These are phyloP conservation scores for Prunus mira DNA, from an alignment of 306 rosid species.

Conservation along the genomic window DNA sequence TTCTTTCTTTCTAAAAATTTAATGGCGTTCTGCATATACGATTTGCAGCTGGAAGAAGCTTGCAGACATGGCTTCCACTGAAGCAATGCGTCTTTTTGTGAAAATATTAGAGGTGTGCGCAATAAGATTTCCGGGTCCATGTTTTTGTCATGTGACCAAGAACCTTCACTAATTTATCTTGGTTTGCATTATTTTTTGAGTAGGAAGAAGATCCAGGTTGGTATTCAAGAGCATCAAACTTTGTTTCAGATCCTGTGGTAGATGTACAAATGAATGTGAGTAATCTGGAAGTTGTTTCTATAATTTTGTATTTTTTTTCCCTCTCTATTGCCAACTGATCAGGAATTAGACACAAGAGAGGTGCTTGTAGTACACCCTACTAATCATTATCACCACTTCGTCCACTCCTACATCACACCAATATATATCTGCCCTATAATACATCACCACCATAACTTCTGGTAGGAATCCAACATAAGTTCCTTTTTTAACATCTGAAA, in stretches of 20 bases:
- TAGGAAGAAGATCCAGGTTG: constrained; percentile 98
- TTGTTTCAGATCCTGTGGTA: constrained; percentile 69
- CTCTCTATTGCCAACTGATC: background rate
- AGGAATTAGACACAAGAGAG: background rate
- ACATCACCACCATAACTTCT: background rate
- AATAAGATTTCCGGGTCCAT: constrained; percentile 9
- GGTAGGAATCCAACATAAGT: background rate
- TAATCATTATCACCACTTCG: background rate
- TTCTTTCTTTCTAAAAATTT: constrained; percentile 4
- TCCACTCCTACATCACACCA: background rate
- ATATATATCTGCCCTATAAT: background rate
- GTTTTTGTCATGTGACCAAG: constrained; percentile 10
- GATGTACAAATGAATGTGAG: constrained; percentile 90
- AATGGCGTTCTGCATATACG: constrained; percentile 16
- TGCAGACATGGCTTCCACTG: constrained; percentile 76
- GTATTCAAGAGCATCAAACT: constrained; percentile 88
- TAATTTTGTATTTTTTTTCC: background rate
- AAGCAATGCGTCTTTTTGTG: constrained; percentile 98
- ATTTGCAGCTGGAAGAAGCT: constrained; percentile 95
- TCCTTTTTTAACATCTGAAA: background rate
- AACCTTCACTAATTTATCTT: constrained; percentile 27
- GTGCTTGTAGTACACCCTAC: background rate
- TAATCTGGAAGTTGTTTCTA: constrained; percentile 7
- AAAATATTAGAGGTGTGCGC: constrained; percentile 84
- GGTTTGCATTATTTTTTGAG: constrained; percentile 17